Conservation (phyloP, 2,329 filamentous ascomycete species). For the Aspergillus terreus region DNA sequence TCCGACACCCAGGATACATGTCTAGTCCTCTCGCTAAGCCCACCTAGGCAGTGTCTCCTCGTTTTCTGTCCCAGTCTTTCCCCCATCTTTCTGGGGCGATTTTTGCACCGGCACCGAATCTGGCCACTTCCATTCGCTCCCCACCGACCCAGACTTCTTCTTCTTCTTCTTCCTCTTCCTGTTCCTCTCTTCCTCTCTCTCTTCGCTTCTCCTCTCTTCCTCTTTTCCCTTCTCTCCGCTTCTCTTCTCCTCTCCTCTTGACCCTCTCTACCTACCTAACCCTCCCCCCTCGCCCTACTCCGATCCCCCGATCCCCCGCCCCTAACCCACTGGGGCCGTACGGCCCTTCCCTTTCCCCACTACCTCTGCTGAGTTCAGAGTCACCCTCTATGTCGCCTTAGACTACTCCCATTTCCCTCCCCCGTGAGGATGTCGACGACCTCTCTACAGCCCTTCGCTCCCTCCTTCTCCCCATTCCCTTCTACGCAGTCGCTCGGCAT, state of each 20-base stretch:
- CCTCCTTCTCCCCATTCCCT: too few relatives aligned
- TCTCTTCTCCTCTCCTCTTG: background rate
- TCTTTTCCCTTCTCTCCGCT: background rate
- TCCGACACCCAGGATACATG: too few relatives aligned
- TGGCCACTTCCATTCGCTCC: background rate
- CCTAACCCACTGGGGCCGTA: constrained; percentile 8
- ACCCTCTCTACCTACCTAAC: too few relatives aligned
- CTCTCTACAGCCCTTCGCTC: constrained; percentile 26
- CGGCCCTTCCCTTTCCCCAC: constrained; percentile 5
- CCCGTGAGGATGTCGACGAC: constrained; percentile 29
- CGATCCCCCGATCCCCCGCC: background rate
- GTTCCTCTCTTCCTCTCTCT: constrained; percentile 1
- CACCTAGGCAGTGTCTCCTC: too few relatives aligned
- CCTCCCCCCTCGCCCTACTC: background rate
- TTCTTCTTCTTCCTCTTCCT: background rate
- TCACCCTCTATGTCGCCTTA: constrained; percentile 37
- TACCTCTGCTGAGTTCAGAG: constrained; percentile 3
- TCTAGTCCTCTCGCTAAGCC: too few relatives aligned
- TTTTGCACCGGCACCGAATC: background rate
- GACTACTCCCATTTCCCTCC: constrained; percentile 2
- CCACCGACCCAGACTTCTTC: background rate
- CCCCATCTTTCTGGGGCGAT: background rate
- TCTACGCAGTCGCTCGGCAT: too few relatives aligned
- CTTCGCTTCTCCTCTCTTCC: constrained; percentile 4
- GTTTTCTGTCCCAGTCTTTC: too few relatives aligned